phyloP scores from a whole-genome alignment of 2,329 filamentous ascomycete species.

The Corniculantispora saksenae region DNA sequence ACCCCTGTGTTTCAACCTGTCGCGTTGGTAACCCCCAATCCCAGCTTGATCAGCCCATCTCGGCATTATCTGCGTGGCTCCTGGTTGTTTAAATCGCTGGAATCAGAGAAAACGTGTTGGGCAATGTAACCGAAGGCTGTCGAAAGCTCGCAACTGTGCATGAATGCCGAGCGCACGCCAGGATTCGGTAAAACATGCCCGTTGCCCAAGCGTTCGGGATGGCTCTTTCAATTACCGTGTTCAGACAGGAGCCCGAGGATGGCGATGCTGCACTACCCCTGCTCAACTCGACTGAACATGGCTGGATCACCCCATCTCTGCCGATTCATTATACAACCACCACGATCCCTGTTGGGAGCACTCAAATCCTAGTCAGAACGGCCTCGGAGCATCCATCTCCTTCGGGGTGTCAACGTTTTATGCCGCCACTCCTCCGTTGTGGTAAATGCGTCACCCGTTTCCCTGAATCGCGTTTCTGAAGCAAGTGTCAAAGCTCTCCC shows the following conservation, averaged over 20 bases:
- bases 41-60: too few relatives aligned
- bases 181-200: background rate
- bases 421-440: background rate
- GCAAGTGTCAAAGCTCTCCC: conserved; percentile 13
- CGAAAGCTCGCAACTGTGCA: background rate
- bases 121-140: background rate
- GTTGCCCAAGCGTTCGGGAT: background rate
- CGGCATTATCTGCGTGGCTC: too few relatives aligned
- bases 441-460: background rate
- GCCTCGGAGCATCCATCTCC: background rate
- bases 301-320: background rate
- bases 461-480: conserved; percentile 15
- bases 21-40: too few relatives aligned
- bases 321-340: background rate
- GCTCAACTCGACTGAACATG: background rate
- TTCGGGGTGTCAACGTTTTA: background rate
- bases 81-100: too few relatives aligned
- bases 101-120: too few relatives aligned
- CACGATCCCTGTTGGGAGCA: background rate
- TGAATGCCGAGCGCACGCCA: background rate
- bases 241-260: background rate
- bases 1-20: too few relatives aligned
- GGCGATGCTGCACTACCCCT: background rate
- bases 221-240: background rate
- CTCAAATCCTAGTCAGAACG: background rate